Evolutionary conservation across 148 eudicot genomes (phyloP).

Genomic region (Euryodendron excelsum): DNA sequence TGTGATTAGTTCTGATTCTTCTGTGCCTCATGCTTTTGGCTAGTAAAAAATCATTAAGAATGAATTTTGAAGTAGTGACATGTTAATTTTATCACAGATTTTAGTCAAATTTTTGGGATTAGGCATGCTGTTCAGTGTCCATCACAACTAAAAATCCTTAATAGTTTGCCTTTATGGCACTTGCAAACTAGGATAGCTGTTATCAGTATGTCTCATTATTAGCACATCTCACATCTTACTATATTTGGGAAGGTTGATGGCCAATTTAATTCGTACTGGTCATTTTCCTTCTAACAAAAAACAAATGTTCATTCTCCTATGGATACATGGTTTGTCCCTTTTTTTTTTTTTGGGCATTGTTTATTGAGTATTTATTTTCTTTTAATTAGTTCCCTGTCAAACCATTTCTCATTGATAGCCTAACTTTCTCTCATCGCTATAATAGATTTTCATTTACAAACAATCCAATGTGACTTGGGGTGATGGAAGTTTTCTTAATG

Average conservation of each 20-base stretch:
- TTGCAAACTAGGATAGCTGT: neutral
- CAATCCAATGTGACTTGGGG: neutral
- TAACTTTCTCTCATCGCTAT: neutral
- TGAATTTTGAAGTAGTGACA: too few relatives aligned
- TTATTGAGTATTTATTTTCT: neutral
- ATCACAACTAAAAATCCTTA: neutral
- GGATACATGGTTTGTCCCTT: neutral
- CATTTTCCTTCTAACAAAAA: neutral
- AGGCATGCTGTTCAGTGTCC: neutral
- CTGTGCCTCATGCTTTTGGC: too few relatives aligned
- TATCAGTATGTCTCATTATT: neutral
- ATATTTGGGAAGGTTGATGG: neutral
- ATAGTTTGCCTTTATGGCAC: neutral
- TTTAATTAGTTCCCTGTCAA: neutral
- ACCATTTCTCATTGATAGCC: neutral
- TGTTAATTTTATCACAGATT: too few relatives aligned
- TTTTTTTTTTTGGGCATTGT: too few relatives aligned
- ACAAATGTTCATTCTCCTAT: neutral
- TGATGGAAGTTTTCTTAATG: conserved; percentile 14
- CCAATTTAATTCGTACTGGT: neutral
- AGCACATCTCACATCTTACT: neutral
- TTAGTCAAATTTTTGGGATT: neutral
- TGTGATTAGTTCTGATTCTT: neutral
- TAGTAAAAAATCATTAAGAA: too few relatives aligned
- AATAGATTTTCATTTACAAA: neutral